Conservation (phyloP, 1,284 basidiomycete species). For the Puccinia novopanici region DNA sequence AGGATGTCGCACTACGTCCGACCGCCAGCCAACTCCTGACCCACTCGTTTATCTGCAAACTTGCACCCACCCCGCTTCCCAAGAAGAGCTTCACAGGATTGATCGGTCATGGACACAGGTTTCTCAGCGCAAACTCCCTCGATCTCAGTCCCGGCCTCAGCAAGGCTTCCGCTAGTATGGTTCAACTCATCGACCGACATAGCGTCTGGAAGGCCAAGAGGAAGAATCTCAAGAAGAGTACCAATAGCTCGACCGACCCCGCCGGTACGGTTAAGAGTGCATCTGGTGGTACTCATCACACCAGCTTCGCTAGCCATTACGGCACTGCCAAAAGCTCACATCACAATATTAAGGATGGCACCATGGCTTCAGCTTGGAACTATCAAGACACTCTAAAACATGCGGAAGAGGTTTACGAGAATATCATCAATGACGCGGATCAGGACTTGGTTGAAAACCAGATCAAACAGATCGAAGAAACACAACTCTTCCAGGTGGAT, state of each 20-base stretch:
- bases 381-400: conserved; percentile 62
- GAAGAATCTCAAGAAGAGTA: conserved; percentile 28
- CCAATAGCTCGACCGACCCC: conserved; percentile 32
- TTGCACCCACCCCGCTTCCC: conserved; percentile 55
- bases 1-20: conserved; percentile 84
- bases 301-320: conserved; percentile 92
- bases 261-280: conserved; percentile 50
- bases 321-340: conserved; percentile 70
- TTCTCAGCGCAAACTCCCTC: conserved; percentile 5
- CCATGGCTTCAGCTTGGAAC: conserved; percentile 61
- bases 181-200: conserved; percentile 74
- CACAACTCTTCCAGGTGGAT: background rate
- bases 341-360: background rate
- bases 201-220: conserved; percentile 56
- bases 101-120: conserved; percentile 38
- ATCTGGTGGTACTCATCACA: conserved; percentile 61
- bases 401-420: conserved; percentile 64
- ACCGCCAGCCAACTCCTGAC: conserved; percentile 85
- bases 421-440: conserved; percentile 54
- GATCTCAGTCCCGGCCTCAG: background rate
- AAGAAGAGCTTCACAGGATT: conserved; percentile 40
- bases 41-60: conserved; percentile 89
- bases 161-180: conserved; percentile 63
- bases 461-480: conserved; percentile 40
- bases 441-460: conserved; percentile 37